Conservation (phyloP, 805 yeast genomes). For the Komagataella ulmi region DNA sequence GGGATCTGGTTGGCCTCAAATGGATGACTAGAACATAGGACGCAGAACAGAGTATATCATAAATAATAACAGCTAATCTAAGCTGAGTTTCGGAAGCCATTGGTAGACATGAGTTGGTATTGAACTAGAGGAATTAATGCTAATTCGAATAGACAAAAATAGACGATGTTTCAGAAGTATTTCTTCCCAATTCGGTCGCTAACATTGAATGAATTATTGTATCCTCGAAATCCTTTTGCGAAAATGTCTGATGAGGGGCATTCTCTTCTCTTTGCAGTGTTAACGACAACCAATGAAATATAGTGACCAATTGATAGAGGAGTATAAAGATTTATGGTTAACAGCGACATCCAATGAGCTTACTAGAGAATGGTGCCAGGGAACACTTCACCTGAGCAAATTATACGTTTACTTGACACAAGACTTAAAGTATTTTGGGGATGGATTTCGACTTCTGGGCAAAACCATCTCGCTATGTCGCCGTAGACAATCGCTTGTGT, state of each 20-base stretch:
- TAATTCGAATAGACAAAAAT: too few relatives aligned
- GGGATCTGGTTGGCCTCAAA: not conserved
- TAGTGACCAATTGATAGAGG: slow-evolving; percentile 12
- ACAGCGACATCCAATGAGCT: slow-evolving; percentile 24
- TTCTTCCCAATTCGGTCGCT: not conserved
- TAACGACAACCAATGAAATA: not conserved
- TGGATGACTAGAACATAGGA: not conserved
- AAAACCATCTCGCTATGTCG: slow-evolving; percentile 30
- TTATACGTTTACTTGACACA: slow-evolving; percentile 32
- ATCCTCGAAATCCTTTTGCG: not conserved
- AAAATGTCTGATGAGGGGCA: not conserved
- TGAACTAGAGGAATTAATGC: too few relatives aligned
- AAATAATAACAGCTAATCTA: not conserved
- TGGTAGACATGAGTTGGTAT: not conserved
- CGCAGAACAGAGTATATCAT: not conserved
- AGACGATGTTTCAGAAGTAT: too few relatives aligned
- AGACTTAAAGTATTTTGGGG: slow-evolving; percentile 32
- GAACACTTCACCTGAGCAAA: slow-evolving; percentile 26
- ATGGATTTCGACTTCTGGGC: slow-evolving; percentile 27
- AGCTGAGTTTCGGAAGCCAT: not conserved
- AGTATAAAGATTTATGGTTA: slow-evolving; percentile 11
- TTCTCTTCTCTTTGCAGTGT: not conserved
- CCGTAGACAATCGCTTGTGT: slow-evolving; percentile 20
- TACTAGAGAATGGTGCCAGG: slow-evolving; percentile 31
- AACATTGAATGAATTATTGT: too few relatives aligned